Base-by-base conservation (phyloP, 1,139 yeast genomes). In the Yamadazyma blattariae region DNA sequence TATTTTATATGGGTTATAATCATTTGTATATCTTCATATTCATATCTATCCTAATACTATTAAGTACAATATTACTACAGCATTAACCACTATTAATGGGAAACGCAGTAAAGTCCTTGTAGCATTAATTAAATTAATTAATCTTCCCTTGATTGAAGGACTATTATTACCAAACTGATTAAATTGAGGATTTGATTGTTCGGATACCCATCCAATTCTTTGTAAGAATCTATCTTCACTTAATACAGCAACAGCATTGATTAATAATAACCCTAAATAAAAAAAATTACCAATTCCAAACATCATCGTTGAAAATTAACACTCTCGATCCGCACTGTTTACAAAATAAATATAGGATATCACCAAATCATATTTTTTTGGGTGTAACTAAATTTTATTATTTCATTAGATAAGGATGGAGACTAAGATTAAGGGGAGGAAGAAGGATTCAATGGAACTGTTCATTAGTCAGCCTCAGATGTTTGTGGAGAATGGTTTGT, bases 391-490 rank as follows among this genome's bases (percentile, higher is more conserved):
- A n/a, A n/a, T n/a, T n/a, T n/a, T n/a, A n/a, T n/a, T n/a, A n/a
- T n/a, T n/a, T n/a, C n/a, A n/a, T n/a, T n/a, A n/a, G n/a, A n/a
- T n/a, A 19, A 27, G 4, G n/a, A 33, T 27, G 35, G 29, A 33
- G 2, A 18, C 11, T 2, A 31, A 31, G 13, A 17, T 16, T 9
- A 31, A 31, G 18, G 34, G 34, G 8, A 52, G 83, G 21, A 74
- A 67, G 50, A 79, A 80, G 47, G 90, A 83, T 55, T 67, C 78
- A 9, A 74, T 83, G 8, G 90, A 83, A 51, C 79, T 74, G 42
- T 73, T 82, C 46, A 68, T 83, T 5, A 72, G 78, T 26, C 60
- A 74, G 33, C 76, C 82, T 10, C 89, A 83, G 41, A 61, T 77
- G 29, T 71, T 87, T 32, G 65, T 83, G 5, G 79, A 79, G 31